A percentile compares a stretch with the other conserved stretches of the same genome.
phyloP scores from a whole-genome alignment of 352 stramenopile species.

The Pilasporangium apinafurcum region DNA sequence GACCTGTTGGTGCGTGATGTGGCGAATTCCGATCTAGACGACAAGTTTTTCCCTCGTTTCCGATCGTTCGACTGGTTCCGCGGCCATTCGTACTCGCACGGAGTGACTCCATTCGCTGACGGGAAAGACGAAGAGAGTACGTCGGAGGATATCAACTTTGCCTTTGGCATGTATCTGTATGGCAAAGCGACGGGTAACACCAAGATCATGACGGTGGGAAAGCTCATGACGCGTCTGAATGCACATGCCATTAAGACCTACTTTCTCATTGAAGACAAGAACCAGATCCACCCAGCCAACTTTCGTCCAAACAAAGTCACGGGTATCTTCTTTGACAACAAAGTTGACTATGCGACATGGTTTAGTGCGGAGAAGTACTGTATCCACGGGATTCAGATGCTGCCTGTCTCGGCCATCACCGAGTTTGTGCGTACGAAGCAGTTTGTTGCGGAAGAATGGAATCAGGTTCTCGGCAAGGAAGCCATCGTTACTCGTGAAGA shows the following conservation, averaged over 20 bases:
- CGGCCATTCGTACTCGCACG: constrained; percentile 67
- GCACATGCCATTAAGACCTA: constrained; percentile 50
- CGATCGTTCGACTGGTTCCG: constrained; percentile 63
- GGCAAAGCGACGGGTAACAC: constrained; percentile 33
- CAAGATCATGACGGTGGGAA: constrained; percentile 18
- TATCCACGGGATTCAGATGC: constrained; percentile 81
- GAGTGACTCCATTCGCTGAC: constrained; percentile 45
- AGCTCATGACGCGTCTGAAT: constrained; percentile 47
- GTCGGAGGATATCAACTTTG: constrained; percentile 64
- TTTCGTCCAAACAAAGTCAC: constrained; percentile 53
- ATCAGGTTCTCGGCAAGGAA: constrained; percentile 43
- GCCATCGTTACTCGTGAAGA: constrained; percentile 39
- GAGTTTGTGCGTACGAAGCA: constrained; percentile 41
- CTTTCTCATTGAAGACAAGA: constrained; percentile 46
- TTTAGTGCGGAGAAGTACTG: constrained; percentile 60
- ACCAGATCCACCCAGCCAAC: constrained; percentile 35
- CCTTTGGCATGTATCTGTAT: constrained; percentile 45
- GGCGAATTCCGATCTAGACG: constrained; percentile 26
- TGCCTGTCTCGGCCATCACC: constrained; percentile 51
- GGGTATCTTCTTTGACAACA: constrained; percentile 76
- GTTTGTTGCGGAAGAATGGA: constrained; percentile 61
- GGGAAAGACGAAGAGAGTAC: constrained; percentile 70
- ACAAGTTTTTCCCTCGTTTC: constrained; percentile 49
- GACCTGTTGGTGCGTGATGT: constrained; percentile 47
- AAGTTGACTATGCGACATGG: constrained; percentile 67